Evolutionary conservation across 805 yeast species (phyloP).

Genomic region (Candida adriatica): DNA sequence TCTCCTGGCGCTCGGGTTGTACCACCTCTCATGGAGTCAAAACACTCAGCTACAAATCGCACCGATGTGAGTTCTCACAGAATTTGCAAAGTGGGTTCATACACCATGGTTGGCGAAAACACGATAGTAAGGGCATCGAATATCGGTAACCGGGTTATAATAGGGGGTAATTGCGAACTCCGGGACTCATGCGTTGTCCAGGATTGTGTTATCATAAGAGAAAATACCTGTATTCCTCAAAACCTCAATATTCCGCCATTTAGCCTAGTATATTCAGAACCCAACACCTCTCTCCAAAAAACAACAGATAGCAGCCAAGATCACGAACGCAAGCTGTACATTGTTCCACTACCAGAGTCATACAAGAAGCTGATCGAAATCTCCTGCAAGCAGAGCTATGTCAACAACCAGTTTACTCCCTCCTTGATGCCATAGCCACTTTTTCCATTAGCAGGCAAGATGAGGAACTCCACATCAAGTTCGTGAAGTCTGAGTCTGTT

Average conservation of each 20-base stretch:
- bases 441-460: slow-evolving; percentile 15
- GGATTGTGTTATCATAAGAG: slow-evolving; percentile 44
- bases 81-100: slow-evolving; percentile 39
- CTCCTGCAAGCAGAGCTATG: slow-evolving; percentile 14
- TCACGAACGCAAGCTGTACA: slow-evolving; percentile 4
- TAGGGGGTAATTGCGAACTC: slow-evolving; percentile 36
- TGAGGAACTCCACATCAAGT: slow-evolving; percentile 11
- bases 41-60: slow-evolving; percentile 3
- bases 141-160: slow-evolving; percentile 42
- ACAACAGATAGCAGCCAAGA: background rate
- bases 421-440: slow-evolving; percentile 20
- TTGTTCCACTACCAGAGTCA: slow-evolving; percentile 21
- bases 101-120: slow-evolving; percentile 33
- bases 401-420: slow-evolving; percentile 23
- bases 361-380: slow-evolving; percentile 24
- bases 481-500: slow-evolving; percentile 6
- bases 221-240: slow-evolving; percentile 35
- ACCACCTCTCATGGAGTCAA: slow-evolving; percentile 24
- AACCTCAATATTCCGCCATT: slow-evolving; percentile 45
- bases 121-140: slow-evolving; percentile 29
- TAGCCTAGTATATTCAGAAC: slow-evolving; percentile 29
- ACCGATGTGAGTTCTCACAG: slow-evolving; percentile 14
- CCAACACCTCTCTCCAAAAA: background rate
- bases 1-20: slow-evolving; percentile 24
- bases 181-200: slow-evolving; percentile 34